Conservation (phyloP, 257 asterid genomes). For the Cruciata laevipes region DNA sequence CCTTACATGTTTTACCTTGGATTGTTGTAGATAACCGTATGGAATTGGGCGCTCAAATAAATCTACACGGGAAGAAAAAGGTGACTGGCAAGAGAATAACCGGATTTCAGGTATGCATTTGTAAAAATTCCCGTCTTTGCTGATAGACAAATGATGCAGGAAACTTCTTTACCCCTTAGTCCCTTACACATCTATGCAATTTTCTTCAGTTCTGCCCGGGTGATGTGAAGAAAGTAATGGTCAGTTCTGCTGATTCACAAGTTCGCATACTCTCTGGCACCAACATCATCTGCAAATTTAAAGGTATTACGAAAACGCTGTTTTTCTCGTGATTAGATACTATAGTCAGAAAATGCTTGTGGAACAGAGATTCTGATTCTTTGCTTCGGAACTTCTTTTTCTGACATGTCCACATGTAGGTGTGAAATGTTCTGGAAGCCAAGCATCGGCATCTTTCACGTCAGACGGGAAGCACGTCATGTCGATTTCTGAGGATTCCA, state of each 20-base stretch:
- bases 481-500: conserved; percentile 61
- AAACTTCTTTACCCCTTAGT: background rate
- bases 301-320: conserved; percentile 38
- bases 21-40: conserved; percentile 48
- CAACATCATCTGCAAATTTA: conserved; percentile 58
- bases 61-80: conserved; percentile 69
- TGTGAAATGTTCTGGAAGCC: conserved; percentile 46
- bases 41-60: conserved; percentile 57
- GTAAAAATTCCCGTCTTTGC: background rate
- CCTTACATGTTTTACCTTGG: background rate
- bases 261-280: conserved; percentile 61
- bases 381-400: background rate
- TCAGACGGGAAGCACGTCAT: conserved; percentile 77
- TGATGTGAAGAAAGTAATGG: conserved; percentile 75
- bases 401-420: conserved; percentile 31
- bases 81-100: conserved; percentile 60
- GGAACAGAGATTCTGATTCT: background rate
- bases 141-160: background rate
- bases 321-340: background rate
- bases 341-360: background rate
- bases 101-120: conserved; percentile 67
- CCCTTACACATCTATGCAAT: conserved; percentile 1
- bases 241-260: conserved; percentile 78
- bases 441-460: conserved; percentile 66
- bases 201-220: conserved; percentile 62